Evolutionary conservation across 257 asterid species (phyloP).

Genomic region (Solanum tacnaense): DNA sequence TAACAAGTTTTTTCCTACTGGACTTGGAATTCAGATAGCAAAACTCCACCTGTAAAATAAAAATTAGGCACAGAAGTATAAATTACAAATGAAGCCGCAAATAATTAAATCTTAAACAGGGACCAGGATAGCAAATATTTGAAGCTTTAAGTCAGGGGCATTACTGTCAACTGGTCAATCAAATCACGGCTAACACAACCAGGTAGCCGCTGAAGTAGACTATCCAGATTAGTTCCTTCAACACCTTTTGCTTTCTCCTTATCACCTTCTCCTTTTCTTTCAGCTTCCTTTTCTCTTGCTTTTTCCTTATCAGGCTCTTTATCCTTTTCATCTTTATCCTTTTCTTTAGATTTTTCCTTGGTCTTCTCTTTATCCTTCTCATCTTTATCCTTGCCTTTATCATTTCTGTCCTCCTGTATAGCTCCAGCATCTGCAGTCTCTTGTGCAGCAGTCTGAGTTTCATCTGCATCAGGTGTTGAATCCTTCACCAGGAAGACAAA

Average conservation of each 20-base stretch:
- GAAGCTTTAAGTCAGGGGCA: not conserved
- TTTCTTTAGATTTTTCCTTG: constrained; percentile 46
- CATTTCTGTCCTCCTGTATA: constrained; percentile 46
- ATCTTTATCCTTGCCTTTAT: constrained; percentile 38
- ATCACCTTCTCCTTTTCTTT: constrained; percentile 69
- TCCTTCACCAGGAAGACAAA: constrained; percentile 39
- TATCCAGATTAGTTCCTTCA: constrained; percentile 86
- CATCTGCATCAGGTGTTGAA: constrained; percentile 53
- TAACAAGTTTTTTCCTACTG: constrained; percentile 88
- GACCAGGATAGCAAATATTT: not conserved
- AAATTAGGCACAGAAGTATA: constrained; percentile 17
- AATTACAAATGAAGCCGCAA: not conserved
- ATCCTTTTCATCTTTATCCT: constrained; percentile 45
- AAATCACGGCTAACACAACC: constrained; percentile 95
- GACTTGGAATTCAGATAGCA: constrained; percentile 97
- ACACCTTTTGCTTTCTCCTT: constrained; percentile 86
- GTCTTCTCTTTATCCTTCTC: constrained; percentile 29
- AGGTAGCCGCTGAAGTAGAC: constrained; percentile 90
- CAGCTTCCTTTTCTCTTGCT: constrained; percentile 81
- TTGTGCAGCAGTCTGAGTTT: constrained; percentile 30
- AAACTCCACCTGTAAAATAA: constrained; percentile 73
- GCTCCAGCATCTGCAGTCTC: constrained; percentile 55
- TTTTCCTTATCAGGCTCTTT: constrained; percentile 57
- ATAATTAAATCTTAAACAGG: constrained; percentile 10
- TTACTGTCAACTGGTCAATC: constrained; percentile 95